Evolutionary conservation across 371 early-diverging fungal species (phyloP).

Genomic region (Mucor racemosus): DNA sequence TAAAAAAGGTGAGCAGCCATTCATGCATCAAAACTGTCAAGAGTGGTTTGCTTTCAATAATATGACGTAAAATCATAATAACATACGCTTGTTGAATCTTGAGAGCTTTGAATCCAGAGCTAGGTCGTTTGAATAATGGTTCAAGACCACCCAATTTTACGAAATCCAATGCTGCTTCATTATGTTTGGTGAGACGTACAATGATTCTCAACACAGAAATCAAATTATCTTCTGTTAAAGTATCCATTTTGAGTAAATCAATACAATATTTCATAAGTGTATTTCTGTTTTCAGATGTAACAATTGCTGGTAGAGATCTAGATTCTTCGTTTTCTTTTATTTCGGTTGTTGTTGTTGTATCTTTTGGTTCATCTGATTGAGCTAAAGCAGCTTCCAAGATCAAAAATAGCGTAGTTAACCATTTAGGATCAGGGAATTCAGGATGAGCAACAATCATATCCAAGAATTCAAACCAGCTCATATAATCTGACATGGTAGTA

Average conservation of each 20-base stretch:
- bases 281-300: slow-evolving; percentile 8
- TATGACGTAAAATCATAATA: slow-evolving; percentile 81
- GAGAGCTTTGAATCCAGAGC: slow-evolving; percentile 50
- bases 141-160: slow-evolving; percentile 61
- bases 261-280: slow-evolving; percentile 36
- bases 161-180: slow-evolving; percentile 62
- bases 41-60: slow-evolving; percentile 70
- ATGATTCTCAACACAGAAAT: slow-evolving; percentile 73
- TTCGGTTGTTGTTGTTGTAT: not conserved
- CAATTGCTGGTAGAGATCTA: slow-evolving; percentile 17
- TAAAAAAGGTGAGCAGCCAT: slow-evolving; percentile 62
- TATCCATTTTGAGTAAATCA: slow-evolving; percentile 42
- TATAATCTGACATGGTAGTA: slow-evolving; percentile 32
- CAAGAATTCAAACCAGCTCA: slow-evolving; percentile 30
- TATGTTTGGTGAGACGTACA: slow-evolving; percentile 74
- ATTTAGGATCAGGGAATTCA: slow-evolving; percentile 39
- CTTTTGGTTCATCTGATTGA: slow-evolving; percentile 57
- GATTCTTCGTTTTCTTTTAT: not conserved
- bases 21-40: slow-evolving; percentile 68
- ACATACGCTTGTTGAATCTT: slow-evolving; percentile 67
- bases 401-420: slow-evolving; percentile 64
- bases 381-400: slow-evolving; percentile 64
- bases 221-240: slow-evolving; percentile 46
- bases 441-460: slow-evolving; percentile 14
- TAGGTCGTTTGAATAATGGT: slow-evolving; percentile 50